Evolutionary conservation across 768 basidiomycete species (phyloP), one percentile per base, ranked within the genome.

Genomic region (Butyriboletus loyo): DNA sequence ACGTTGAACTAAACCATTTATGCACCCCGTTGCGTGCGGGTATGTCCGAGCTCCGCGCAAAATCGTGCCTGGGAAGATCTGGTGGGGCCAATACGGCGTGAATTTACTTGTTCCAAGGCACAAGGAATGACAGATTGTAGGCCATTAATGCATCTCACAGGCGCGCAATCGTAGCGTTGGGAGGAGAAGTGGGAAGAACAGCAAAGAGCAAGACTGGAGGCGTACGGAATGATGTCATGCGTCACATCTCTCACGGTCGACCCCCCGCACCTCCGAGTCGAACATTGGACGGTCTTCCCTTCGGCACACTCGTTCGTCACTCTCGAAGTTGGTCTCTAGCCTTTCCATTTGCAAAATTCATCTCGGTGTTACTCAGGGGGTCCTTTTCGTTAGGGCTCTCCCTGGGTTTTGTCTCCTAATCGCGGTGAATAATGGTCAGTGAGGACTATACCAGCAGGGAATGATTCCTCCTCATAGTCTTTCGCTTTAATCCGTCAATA

Each of bases 401-500:
- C 38, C 39, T 37, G 37, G 15, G 22, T n/a, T 35, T 49, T 38
- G 27, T 40, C 45, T 22, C 36, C 57, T 36, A 54, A 40, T 40
- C 32, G 17, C 30, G 27, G 35, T 2, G 27, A n/a, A 47, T 31
- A 19, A 59, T 54, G 56, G 21, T 14, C 30, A 51, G 35, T 21
- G 44, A 35, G 19, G 44, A 39, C 13, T 21, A 25, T 14, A 45
- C 40, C 50, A 40, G 24, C 53, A 39, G 37, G 44, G 38, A 22
- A 13, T 17, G n/a, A 24, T 21, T 2, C 52, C 44, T 35, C 34
- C 37, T 6, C 48, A 25, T 28, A 7, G 19, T 8, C 28, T 41
- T n/a, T 32, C 35, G 3, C 15, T 51, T 19, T n/a, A 44, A 25
- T 14, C 24, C 10, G n/a, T 13, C 19, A 17, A 37, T 19, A 40